A percentile compares a stretch with the other conserved stretches of the same genome.
These are phyloP conservation scores for Blumeria hordei DNA, from an alignment of 2,329 filamentous ascomycete species.

Conservation along the genomic window DNA sequence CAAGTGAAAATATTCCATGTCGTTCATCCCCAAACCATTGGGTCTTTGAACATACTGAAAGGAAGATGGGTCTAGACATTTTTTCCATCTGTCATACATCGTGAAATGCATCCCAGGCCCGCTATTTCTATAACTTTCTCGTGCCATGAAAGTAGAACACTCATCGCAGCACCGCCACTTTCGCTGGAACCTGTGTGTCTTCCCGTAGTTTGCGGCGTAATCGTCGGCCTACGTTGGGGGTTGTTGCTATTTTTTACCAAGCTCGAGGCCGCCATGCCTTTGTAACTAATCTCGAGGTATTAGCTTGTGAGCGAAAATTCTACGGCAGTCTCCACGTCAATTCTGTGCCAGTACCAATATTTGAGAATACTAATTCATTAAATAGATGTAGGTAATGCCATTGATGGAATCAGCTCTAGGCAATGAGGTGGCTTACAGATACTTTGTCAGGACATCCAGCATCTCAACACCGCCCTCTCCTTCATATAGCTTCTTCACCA, in stretches of 20 bases:
- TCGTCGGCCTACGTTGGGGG: constrained; percentile 18
- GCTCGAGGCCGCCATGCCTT: constrained; percentile 44
- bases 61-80: constrained; percentile 35
- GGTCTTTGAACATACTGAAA: neutral
- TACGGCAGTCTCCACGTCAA: too few relatives aligned
- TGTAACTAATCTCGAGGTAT: constrained; percentile 35
- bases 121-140: constrained; percentile 94
- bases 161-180: constrained; percentile 74
- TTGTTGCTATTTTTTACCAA: constrained; percentile 14
- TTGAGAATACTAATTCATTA: neutral
- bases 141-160: constrained; percentile 91
- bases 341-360: neutral
- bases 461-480: constrained; percentile 62
- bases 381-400: neutral
- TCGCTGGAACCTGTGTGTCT: constrained; percentile 30
- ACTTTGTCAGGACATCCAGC: constrained; percentile 91
- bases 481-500: constrained; percentile 59
- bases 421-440: constrained; percentile 38
- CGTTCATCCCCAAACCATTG: too few relatives aligned
- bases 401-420: too few relatives aligned
- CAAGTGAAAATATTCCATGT: too few relatives aligned
- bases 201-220: constrained; percentile 46
- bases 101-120: constrained; percentile 71
- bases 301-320: neutral
- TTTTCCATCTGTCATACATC: constrained; percentile 90